These are phyloP conservation scores for Zymoseptoria ardabiliae DNA, from an alignment of 2,329 filamentous ascomycete genomes.

Conservation along the genomic window DNA sequence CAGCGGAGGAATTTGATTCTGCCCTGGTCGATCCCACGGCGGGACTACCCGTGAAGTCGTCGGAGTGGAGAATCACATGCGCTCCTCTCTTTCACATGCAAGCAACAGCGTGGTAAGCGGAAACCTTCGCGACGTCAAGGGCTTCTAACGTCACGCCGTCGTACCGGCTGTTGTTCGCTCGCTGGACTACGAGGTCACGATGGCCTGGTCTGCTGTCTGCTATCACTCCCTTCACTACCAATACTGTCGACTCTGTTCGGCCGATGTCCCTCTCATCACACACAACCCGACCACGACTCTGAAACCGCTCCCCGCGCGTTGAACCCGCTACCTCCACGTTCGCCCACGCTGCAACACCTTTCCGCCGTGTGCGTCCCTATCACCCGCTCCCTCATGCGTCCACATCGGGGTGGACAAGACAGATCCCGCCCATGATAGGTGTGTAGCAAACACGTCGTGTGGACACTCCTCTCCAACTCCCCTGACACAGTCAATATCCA, in stretches of 20 bases:
- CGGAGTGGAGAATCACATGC: not conserved
- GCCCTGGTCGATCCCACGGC: no score
- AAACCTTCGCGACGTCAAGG: not conserved
- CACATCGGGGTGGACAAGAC: not conserved
- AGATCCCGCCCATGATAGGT: slow-evolving; percentile 12
- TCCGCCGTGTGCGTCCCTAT: not conserved
- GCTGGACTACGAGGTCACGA: slow-evolving; percentile 6
- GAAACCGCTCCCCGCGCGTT: not conserved
- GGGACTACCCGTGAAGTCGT: not conserved
- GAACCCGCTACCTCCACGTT: not conserved
- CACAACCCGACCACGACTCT: not conserved
- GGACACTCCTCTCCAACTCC: not conserved
- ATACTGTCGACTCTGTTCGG: not conserved
- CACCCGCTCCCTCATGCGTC: not conserved
- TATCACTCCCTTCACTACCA: not conserved
- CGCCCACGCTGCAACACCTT: not conserved
- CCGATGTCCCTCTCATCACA: not conserved
- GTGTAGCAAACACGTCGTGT: not conserved
- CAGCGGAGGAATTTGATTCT: not conserved
- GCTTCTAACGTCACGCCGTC: slow-evolving; percentile 5
- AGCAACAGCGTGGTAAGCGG: not conserved
- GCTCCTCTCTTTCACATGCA: slow-evolving; percentile 3
- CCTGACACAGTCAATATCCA: not conserved
- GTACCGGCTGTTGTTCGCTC: slow-evolving; percentile 1
- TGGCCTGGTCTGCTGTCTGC: not conserved